Evolutionary conservation across 345 rosid species (phyloP), one percentile per base, ranked within the genome.

Genomic region (Eucalyptus marginata): DNA sequence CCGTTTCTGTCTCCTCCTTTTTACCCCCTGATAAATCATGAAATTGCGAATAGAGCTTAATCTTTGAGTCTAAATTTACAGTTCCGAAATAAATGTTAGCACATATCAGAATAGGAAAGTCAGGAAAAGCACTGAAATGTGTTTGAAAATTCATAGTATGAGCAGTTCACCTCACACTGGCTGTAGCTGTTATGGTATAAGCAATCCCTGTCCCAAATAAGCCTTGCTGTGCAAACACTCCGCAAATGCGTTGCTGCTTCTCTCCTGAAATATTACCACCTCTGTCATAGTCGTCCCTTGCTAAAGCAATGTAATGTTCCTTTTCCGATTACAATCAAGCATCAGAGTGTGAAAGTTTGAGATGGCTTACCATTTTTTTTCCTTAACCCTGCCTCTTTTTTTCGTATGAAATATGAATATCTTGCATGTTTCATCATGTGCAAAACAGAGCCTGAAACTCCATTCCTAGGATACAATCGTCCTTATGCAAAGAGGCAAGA

Each of bases 121-220:
- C 88, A 3, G 25, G 33, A 64, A 66, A 44, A 40, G 52, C 44
- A 49, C 10, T 33, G 25, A 10, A 43, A 49, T 68, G 58, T 27
- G 68, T 44, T 27, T 25, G 83, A 71, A 71, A 5, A 36, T 71
- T 36, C 25, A 36, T 36, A 36, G 64, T 46, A 86, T 24, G 49
- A 43, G 90, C 86, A 36, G 81, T 71, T 71, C 46, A 95, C 96
- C 92, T 93, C 86, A 94, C 80, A 90, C 96, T 93, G 87, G 64
- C 87, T 56, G 95, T 92, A 80, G 95, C 88, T 43, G 97, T 93
- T 50, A 95, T 90, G 51, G 90, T 89, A 87, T 93, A 93, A 56
- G 95, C 94, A 87, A 95, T 59, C 86, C 87, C 91, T 5, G 49
- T 49, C 79, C 96, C 96, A 59, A 56, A 92, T 51, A 95, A 87